phyloP scores from a whole-genome alignment of 768 basidiomycete species.

The Boletus pseudopeckii region DNA sequence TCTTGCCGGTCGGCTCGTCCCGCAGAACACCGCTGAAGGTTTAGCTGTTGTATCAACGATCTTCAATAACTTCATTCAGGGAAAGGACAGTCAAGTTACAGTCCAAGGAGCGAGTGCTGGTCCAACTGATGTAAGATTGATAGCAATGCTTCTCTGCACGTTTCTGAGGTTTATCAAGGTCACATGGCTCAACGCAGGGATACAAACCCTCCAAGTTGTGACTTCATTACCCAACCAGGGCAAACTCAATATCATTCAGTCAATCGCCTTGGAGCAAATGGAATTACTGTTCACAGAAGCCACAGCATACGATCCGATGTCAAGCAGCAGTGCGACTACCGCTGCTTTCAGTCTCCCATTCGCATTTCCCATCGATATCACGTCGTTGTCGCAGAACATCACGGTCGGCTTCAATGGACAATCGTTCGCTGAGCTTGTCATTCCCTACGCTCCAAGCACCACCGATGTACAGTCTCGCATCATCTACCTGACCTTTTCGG shows the following conservation, averaged over 20 bases:
- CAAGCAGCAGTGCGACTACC: constrained; percentile 57
- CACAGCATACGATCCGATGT: constrained; percentile 55
- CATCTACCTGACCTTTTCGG: constrained; percentile 55
- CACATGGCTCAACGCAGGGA: constrained; percentile 70
- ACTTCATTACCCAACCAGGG: constrained; percentile 65
- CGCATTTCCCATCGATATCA: constrained; percentile 65
- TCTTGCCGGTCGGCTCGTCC: constrained; percentile 61
- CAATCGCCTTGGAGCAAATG: constrained; percentile 58
- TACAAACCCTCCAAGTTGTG: constrained; percentile 55
- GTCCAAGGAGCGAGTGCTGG: constrained; percentile 61
- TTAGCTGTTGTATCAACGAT: constrained; percentile 57
- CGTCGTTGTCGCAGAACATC: constrained; percentile 57
- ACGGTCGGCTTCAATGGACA: constrained; percentile 48
- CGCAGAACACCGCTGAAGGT: constrained; percentile 50
- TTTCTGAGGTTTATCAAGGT: constrained; percentile 38
- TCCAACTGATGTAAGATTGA: constrained; percentile 46
- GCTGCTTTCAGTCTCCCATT: constrained; percentile 69
- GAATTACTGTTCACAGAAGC: constrained; percentile 54
- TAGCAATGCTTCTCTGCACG: background rate
- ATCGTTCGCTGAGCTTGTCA: constrained; percentile 55
- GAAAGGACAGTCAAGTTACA: constrained; percentile 54
- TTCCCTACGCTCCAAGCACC: constrained; percentile 53
- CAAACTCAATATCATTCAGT: constrained; percentile 57
- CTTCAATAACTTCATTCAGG: constrained; percentile 72
- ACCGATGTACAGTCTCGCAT: constrained; percentile 64